Conservation (phyloP, 169 alveolate species). For the Babesia sp. region DNA sequence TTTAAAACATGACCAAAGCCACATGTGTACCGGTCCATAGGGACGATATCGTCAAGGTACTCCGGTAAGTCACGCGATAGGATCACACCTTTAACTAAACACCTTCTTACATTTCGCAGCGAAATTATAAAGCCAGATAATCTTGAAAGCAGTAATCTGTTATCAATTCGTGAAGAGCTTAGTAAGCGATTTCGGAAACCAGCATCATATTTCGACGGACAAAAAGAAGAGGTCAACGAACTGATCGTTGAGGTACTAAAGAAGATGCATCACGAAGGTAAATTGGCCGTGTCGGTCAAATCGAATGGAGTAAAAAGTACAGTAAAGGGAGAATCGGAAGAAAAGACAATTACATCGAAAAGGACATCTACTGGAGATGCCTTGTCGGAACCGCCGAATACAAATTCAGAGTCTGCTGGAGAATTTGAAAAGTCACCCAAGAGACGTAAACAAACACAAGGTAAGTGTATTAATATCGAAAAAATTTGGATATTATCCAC, state of each 20-base stretch:
- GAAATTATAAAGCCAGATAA: conserved; percentile 18
- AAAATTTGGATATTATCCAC: too few relatives aligned
- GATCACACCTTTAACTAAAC: background rate
- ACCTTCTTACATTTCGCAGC: background rate
- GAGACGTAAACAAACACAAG: background rate
- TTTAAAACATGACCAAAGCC: background rate
- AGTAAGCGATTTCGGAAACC: conserved; percentile 9
- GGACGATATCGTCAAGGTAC: background rate
- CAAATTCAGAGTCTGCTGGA: background rate
- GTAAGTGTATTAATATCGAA: too few relatives aligned
- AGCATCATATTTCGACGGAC: conserved; percentile 33
- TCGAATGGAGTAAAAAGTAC: background rate
- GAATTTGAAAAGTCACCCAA: background rate
- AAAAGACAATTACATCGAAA: background rate
- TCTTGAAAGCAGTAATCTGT: conserved; percentile 12
- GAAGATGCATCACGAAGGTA: conserved; percentile 6
- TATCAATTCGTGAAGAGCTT: conserved; percentile 21
- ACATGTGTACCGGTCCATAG: background rate
- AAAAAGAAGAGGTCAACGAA: conserved; percentile 29
- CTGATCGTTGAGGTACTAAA: conserved; percentile 30
- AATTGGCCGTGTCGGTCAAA: background rate
- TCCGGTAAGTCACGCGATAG: conserved; percentile 17
- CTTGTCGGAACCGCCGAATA: background rate
- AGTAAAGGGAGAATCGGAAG: background rate
- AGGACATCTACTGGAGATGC: background rate